A percentile compares a stretch with the other conserved stretches of the same genome.
Evolutionary conservation across 345 rosid genomes (phyloP).

Genomic region (Melastoma malabathricum): DNA sequence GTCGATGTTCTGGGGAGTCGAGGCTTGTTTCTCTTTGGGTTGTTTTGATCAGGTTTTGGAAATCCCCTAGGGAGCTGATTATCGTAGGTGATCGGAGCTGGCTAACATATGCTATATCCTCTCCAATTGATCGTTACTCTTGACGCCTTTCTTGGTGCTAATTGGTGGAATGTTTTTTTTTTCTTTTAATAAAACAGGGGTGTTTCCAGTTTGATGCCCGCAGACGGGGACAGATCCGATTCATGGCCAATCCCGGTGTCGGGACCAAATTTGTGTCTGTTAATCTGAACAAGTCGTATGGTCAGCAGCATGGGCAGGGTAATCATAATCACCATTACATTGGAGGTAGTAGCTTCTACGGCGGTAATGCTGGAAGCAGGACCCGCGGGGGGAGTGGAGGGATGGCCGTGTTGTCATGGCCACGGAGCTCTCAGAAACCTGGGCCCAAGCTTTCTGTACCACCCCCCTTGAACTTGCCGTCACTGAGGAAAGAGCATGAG

Average conservation of each 20-base stretch:
- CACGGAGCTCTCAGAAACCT: constrained; percentile 85
- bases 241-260: constrained; percentile 81
- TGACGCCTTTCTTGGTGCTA: constrained; percentile 9
- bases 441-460: constrained; percentile 94
- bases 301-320: constrained; percentile 35
- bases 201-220: constrained; percentile 17
- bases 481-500: constrained; percentile 83
- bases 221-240: too few relatives aligned
- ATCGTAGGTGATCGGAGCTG: too few relatives aligned
- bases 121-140: too few relatives aligned
- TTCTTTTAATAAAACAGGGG: constrained; percentile 12
- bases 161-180: constrained; percentile 40
- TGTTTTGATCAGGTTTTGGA: too few relatives aligned
- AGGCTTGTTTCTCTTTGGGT: too few relatives aligned
- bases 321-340: constrained; percentile 27
- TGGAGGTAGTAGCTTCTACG: constrained; percentile 8
- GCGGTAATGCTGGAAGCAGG: too few relatives aligned
- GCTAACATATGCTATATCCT: too few relatives aligned
- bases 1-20: too few relatives aligned
- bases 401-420: constrained; percentile 87
- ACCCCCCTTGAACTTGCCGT: constrained; percentile 98
- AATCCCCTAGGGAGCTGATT: too few relatives aligned
- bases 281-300: constrained; percentile 86
- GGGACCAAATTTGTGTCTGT: constrained; percentile 75
- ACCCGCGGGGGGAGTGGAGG: constrained; percentile 51